Base-by-base conservation (phyloP, 2,329 filamentous ascomycete genomes). In the Aspergillus jensenii region DNA sequence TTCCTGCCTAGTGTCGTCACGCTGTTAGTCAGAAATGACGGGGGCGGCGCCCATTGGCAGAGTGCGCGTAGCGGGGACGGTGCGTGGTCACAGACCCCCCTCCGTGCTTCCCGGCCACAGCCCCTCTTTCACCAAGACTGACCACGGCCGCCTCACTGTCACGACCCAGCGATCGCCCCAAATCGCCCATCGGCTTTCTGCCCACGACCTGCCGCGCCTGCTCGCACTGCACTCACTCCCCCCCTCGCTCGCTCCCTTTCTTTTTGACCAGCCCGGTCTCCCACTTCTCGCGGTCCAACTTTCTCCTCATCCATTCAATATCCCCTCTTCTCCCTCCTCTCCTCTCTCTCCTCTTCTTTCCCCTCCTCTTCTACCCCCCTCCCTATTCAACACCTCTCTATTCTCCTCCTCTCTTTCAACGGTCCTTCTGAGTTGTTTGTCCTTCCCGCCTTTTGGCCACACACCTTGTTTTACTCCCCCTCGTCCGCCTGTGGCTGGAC, bases 401-500 rank as follows among this genome's bases (percentile, higher is more conserved):
- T 57, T 58, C 53, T 64, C 59, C 61, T 48, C 57, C 35, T 59
- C 52, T 52, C 49, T 45, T 58, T 54, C 51, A 58, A 54, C 51
- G 51, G 45, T 60, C 58, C 55, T 55, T 63, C 62, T 62, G 60
- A 65, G 59, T 63, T 62, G 52, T 59, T 61, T 66, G 62, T 63
- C 60, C 62, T 63, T 61, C 62, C 58, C 43, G 43, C 59, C 60
- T 62, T 61, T 59, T 64, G 65, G 62, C 63, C 58, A 55, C 48
- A 31, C 9, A 48, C 37, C 48, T 58, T 54, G 35, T 59, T 60
- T 61, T 40, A 43, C 51, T 56, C 55, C 59, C 58, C 58, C 58
- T 55, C 52, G 66, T 74, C 71, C 68, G 70, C 71, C 73, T 71
- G 74, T 73, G 74, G 74, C 74, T 76, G 74, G 74, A 75, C 69